Percentiles rank a stretch among this genome's conserved stretches.
Conservation (phyloP, 345 rosid genomes). For the Cochlearia excelsa region DNA sequence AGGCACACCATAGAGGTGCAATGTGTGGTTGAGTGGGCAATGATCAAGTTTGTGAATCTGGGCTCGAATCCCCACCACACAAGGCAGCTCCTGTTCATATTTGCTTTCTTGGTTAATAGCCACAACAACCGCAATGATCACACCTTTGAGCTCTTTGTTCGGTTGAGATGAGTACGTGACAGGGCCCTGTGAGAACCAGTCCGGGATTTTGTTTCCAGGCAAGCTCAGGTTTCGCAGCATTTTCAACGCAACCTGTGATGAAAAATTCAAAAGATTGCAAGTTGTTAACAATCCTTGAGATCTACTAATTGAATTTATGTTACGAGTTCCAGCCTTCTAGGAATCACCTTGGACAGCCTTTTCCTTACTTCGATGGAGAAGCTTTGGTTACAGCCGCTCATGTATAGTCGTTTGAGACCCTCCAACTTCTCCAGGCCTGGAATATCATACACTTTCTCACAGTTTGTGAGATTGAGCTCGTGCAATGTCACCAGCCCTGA, state of each 20-base stretch:
- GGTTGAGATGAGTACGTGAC: conserved; percentile 37
- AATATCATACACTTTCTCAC: conserved; percentile 21
- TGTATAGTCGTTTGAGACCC: conserved; percentile 19
- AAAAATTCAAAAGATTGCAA: background rate
- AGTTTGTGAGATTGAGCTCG: conserved; percentile 26
- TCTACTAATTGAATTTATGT: background rate
- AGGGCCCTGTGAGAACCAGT: conserved; percentile 48
- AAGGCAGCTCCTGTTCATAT: conserved; percentile 36
- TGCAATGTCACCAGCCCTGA: conserved; percentile 8
- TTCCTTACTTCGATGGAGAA: conserved; percentile 13
- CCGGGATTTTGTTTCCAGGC: conserved; percentile 57
- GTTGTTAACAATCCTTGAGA: background rate
- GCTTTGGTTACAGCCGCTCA: conserved; percentile 15
- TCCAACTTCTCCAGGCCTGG: conserved; percentile 24
- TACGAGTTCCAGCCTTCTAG: accelerated
- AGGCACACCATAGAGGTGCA: conserved; percentile 51
- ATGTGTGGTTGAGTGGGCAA: background rate
- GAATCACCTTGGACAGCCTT: conserved; percentile 32
- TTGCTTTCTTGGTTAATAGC: conserved; percentile 35
- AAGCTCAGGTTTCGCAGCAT: conserved; percentile 43
- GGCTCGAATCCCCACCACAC: conserved; percentile 41
- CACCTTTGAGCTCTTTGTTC: conserved; percentile 42
- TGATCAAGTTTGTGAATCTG: conserved; percentile 30
- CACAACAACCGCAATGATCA: conserved; percentile 50
- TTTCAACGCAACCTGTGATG: conserved; percentile 45